Evolutionary conservation across 139 green algal species (phyloP), one percentile per base, ranked within the genome.

Genomic region (Mychonastes homosphaera): DNA sequence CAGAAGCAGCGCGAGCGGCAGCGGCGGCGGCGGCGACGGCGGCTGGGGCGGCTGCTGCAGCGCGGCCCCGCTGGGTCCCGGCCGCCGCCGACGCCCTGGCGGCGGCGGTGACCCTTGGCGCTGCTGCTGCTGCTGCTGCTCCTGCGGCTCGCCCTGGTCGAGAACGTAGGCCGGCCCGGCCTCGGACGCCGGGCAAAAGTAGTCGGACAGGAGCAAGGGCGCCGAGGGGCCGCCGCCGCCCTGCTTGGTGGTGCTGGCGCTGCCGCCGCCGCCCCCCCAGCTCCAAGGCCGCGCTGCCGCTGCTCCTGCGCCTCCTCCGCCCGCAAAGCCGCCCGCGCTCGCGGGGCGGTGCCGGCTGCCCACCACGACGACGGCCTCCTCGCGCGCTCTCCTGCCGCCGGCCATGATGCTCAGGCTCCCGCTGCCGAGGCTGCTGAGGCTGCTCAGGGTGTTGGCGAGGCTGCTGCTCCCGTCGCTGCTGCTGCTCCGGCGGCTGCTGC

Each of bases 101-200:
- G 53, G 38, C 10, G 26, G 21, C 19, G 53, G 38, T 18, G 35
- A 54, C 4, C 36, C 27, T 1, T 9, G 41, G 7, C 8, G 8
- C 41, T 5, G 19, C 41, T n/a, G 7, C 19, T n/a, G 19, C 19
- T n/a, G 19, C 19, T 13, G 6, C 41, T n/a, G 19, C 8, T 8
- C 41, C 19, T 5, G n/a, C 34, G 35, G n/a, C 23, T 30, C 15
- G 18, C 2, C 8, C 29, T 18, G 38, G 24, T 0, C 27, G 49
- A 0, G 2, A 18, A n/a, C 49, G 60, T 6, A 45, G 30, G 40
- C 61, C 21, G 61, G 61, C 23, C 40, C 61, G 27, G 51, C 61
- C 21, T 50, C 61, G 39, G 61, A 54, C 6, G 61, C 32, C 0
- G 61, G 61, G 36, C 51, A 40, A 29, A 67, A 67, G 39, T 61